Evolutionary conservation across 768 basidiomycete species (phyloP), one percentile per base, ranked within the genome.

Genomic region (Tylopilus rubrobrunneus): DNA sequence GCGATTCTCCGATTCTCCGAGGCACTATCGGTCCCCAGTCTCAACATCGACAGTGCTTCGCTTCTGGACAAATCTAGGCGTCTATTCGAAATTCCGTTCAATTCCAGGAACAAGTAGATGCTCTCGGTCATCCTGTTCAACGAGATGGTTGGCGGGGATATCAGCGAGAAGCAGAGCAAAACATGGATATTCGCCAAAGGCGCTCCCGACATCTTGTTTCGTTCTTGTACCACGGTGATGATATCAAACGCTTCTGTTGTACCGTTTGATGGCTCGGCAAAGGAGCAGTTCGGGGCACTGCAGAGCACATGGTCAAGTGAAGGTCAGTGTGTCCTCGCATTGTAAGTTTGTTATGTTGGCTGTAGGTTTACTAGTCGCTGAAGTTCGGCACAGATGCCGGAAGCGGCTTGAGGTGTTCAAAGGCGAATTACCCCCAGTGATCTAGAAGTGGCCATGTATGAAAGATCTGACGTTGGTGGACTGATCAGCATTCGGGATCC

Each of bases 41-140:
- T 61, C 10, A n/a, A 43, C 25, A 62, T 73, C 40, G 23, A 67
- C 31, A 46, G 61, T 1, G 28, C 70, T 28, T 57, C 63, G 4
- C 50, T 70, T 19, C 43, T 67, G 48, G 49, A 48, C 0, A 53
- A 59, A 0, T 67, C 67, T 37, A 56, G 48, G 45, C 65, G 67
- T 51, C 52, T 68, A 5, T 74, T 71, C 45, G 71, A 72, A 52
- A 71, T 76, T 21, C 75, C 73, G 1, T 76, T 76, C 66, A 76
- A 77, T 47, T 81, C 78, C 11, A 75, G 74, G 60, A 79, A 80
- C 58, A 85, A 84, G 62, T 83, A 75, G 75, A 83, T 83, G 77
- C 71, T 83, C 45, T 78, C 75, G 48, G 68, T 79, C 49, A 58
- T 73, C 1, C 46, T 65, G 11, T 36, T 69, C 34, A 54, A 62